Percentiles rank a stretch among this genome's conserved stretches.
Conservation (phyloP, 352 stramenopile genomes). For the Thalassiosira gravida region DNA sequence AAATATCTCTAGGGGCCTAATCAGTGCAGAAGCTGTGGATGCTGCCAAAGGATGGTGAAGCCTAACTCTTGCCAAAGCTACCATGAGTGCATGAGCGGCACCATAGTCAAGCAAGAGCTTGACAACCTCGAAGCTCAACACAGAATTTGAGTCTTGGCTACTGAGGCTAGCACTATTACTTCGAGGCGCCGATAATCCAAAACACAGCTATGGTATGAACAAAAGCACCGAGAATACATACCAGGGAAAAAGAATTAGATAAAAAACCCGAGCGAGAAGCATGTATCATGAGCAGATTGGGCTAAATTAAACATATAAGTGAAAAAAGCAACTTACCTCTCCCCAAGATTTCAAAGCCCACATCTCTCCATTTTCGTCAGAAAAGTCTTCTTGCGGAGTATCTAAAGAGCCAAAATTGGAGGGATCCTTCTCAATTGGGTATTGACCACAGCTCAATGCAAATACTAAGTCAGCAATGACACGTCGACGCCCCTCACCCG, state of each 20-base stretch:
- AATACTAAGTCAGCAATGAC: conserved; percentile 83
- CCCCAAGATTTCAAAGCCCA: conserved; percentile 76
- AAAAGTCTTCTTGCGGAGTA: conserved; percentile 2
- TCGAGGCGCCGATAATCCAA: conserved; percentile 76
- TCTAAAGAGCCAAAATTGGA: background rate
- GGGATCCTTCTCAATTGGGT: conserved; percentile 11
- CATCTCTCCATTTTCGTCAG: conserved; percentile 47
- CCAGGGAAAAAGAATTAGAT: too few species aligned
- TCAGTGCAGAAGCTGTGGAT: conserved; percentile 59
- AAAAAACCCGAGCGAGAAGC: too few species aligned
- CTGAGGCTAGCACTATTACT: conserved; percentile 41
- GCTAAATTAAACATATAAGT: too few species aligned
- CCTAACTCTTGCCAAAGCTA: conserved; percentile 73
- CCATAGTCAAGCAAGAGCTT: conserved; percentile 82
- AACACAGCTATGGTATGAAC: too few species aligned
- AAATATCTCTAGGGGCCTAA: conserved; percentile 85
- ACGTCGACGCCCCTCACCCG: conserved; percentile 77
- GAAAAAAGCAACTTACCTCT: too few species aligned
- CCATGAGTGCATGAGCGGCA: conserved; percentile 76
- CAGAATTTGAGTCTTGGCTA: conserved; percentile 68
- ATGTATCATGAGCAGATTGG: too few species aligned
- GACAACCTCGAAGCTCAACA: conserved; percentile 80
- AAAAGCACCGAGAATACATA: too few species aligned
- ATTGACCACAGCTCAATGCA: conserved; percentile 72
- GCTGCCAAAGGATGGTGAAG: conserved; percentile 79